Evolutionary conservation across 192 early-diverging fungal genomes (phyloP).

Genomic region (Umbelopsis sp.): DNA sequence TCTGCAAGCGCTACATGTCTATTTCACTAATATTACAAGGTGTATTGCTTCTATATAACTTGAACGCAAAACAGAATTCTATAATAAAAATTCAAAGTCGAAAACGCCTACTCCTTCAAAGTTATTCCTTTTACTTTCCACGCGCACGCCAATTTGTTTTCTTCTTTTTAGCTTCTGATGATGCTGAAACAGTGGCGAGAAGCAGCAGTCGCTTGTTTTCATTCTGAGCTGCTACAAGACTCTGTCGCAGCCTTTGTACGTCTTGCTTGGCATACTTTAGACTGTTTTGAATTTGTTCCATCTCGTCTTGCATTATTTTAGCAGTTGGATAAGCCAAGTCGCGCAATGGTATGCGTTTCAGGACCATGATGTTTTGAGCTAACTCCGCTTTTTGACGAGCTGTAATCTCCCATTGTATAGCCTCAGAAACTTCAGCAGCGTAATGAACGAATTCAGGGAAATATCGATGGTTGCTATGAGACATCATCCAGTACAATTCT

Average conservation of each 20-base stretch:
- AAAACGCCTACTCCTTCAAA: no score
- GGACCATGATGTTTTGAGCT: slow-evolving; percentile 9
- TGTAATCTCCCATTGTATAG: slow-evolving; percentile 5
- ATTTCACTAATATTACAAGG: not conserved
- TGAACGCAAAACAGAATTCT: no score
- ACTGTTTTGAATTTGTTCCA: slow-evolving; percentile 11
- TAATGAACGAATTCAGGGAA: slow-evolving; percentile 15
- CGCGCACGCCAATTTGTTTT: not conserved
- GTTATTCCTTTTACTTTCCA: not conserved
- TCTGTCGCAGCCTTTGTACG: not conserved
- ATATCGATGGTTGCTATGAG: not conserved
- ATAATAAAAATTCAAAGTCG: no score
- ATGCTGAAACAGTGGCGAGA: slow-evolving; percentile 3
- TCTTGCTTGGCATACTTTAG: slow-evolving; percentile 18
- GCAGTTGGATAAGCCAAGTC: slow-evolving; percentile 2
- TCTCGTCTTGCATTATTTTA: slow-evolving; percentile 12
- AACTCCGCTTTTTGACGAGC: slow-evolving; percentile 3
- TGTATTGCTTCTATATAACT: no score
- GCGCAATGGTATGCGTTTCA: slow-evolving; percentile 1
- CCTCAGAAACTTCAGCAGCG: slow-evolving; percentile 5
- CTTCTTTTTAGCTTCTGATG: not conserved
- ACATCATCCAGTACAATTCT: slow-evolving; percentile 5
- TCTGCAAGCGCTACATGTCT: not conserved
- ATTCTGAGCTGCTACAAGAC: not conserved
- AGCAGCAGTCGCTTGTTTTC: slow-evolving; percentile 3